Evolutionary conservation across 805 yeast species (phyloP).

Genomic region (Komagataella pseudopastoris): DNA sequence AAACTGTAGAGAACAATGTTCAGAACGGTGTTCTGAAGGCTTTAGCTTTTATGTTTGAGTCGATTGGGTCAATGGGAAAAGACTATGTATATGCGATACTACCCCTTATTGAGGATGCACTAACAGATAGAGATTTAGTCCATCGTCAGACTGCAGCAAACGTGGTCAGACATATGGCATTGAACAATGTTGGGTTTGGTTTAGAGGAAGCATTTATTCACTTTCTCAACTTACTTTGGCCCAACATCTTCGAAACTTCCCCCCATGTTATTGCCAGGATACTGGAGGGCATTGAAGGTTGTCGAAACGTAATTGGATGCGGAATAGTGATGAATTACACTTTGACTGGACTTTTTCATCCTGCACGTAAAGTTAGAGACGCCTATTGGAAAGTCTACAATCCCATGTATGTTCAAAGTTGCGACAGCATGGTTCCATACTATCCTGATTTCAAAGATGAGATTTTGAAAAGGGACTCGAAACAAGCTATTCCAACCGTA

Average conservation of each 20-base stretch:
- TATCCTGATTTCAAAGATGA: conserved; percentile 36
- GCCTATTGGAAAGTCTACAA: conserved; percentile 85
- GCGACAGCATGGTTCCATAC: conserved; percentile 70
- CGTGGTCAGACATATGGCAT: conserved; percentile 68
- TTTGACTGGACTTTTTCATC: conserved; percentile 86
- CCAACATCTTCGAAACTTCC: conserved; percentile 86
- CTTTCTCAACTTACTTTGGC: conserved; percentile 66
- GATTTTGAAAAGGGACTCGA: background rate
- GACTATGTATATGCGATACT: conserved; percentile 74
- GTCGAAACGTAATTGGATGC: conserved; percentile 60
- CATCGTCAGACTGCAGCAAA: conserved; percentile 94
- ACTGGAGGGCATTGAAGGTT: conserved; percentile 64
- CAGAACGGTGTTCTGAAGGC: conserved; percentile 94
- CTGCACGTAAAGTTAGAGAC: conserved; percentile 74
- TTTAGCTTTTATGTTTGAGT: conserved; percentile 82
- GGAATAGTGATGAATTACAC: conserved; percentile 65
- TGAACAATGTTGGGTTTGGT: conserved; percentile 65
- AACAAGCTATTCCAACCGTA: background rate
- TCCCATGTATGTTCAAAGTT: conserved; percentile 54
- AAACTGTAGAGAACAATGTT: conserved; percentile 83
- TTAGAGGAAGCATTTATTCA: conserved; percentile 78
- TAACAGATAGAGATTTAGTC: conserved; percentile 81
- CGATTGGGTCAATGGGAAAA: conserved; percentile 65
- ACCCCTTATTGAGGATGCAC: conserved; percentile 77
- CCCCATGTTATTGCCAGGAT: conserved; percentile 88